Evolutionary conservation across 2,329 filamentous ascomycete genomes (phyloP).

Genomic region (Pseudohalonectria lignicola): DNA sequence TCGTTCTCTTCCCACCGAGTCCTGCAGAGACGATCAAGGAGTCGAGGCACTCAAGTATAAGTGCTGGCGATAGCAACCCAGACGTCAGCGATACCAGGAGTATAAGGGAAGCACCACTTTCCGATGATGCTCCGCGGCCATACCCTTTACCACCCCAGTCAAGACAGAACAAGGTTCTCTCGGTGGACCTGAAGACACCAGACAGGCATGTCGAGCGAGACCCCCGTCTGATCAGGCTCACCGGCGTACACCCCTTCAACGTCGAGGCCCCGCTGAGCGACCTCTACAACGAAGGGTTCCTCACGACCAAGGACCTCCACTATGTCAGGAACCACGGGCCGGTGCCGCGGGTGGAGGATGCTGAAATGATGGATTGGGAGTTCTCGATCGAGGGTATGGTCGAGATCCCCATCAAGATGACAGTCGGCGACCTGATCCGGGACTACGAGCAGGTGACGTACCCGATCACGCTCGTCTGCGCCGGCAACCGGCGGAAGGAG

Average conservation of each 20-base stretch:
- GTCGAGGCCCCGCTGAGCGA: constrained; percentile 72
- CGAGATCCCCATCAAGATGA: constrained; percentile 62
- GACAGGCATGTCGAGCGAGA: constrained; percentile 75
- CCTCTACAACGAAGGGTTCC: constrained; percentile 69
- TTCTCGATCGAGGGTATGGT: constrained; percentile 79
- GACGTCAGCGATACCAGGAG: not conserved
- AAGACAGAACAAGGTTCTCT: constrained; percentile 49
- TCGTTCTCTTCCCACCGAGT: constrained; percentile 4
- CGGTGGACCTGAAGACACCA: constrained; percentile 73
- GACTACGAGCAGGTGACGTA: constrained; percentile 75
- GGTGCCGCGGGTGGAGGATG: constrained; percentile 65
- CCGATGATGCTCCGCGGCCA: constrained; percentile 6
- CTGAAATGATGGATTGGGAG: constrained; percentile 67
- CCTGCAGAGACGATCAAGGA: constrained; percentile 5
- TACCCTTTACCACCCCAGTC: constrained; percentile 62
- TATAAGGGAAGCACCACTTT: too few relatives aligned
- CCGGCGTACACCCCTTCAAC: constrained; percentile 85
- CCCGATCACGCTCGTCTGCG: constrained; percentile 82
- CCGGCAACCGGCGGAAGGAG: constrained; percentile 85
- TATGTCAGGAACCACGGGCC: constrained; percentile 87
- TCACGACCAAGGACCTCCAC: constrained; percentile 80
- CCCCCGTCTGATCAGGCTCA: constrained; percentile 71
- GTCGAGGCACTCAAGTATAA: constrained; percentile 10
- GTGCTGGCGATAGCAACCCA: constrained; percentile 14
- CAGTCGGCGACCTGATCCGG: constrained; percentile 58